A percentile compares a stretch with the other conserved stretches of the same genome.
phyloP scores from a whole-genome alignment of 441 rosid species.

The Codiaeum variegatum region DNA sequence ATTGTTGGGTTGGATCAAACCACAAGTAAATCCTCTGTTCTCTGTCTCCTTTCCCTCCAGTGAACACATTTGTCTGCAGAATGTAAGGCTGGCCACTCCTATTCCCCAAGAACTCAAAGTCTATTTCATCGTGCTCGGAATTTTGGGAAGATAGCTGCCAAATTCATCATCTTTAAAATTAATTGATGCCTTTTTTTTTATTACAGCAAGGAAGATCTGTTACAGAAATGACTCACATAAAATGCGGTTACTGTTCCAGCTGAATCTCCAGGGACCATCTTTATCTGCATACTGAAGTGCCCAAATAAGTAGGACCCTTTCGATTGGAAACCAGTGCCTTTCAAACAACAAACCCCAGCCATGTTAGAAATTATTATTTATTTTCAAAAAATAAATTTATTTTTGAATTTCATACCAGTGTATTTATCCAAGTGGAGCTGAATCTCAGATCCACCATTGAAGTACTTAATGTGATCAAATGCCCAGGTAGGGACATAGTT shows the following conservation, averaged over 20 bases:
- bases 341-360: background rate
- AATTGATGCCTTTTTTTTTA: no score
- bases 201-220: background rate
- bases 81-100: conserved; percentile 60
- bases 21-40: conserved; percentile 61
- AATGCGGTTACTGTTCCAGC: conserved; percentile 88
- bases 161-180: background rate
- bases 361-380: background rate
- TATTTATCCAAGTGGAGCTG: conserved; percentile 66
- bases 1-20: conserved; percentile 51
- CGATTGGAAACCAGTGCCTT: conserved; percentile 81
- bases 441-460: conserved; percentile 57
- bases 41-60: conserved; percentile 52
- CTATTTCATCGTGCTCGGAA: conserved; percentile 70
- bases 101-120: conserved; percentile 72
- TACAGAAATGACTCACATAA: conserved; percentile 39
- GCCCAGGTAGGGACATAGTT: conserved; percentile 84
- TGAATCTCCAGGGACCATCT: conserved; percentile 76
- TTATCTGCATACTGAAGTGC: conserved; percentile 79
- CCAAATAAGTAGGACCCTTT: conserved; percentile 78
- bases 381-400: background rate
- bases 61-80: conserved; percentile 59
- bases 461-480: conserved; percentile 74
- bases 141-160: conserved; percentile 71
- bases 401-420: conserved; percentile 40